Conservation (phyloP, 768 basidiomycete species). For the Russula ochroleuca region DNA sequence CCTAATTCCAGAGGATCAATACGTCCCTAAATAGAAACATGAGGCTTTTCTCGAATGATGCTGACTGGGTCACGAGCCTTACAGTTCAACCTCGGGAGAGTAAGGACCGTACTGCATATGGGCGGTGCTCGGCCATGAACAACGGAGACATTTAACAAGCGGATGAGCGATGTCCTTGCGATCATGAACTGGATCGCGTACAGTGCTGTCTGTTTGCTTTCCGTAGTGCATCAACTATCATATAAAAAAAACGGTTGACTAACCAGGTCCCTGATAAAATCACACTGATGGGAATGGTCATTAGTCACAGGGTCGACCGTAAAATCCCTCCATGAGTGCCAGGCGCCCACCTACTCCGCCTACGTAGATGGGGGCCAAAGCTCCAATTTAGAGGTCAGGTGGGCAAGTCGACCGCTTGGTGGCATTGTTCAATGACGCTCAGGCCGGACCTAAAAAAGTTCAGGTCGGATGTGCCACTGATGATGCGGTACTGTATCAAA, state of each 20-base stretch:
- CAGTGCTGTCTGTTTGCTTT: slow-evolving; percentile 47
- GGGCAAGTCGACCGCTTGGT: slow-evolving; percentile 57
- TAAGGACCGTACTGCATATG: slow-evolving; percentile 59
- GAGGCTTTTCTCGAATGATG: neutral
- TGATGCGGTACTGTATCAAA: slow-evolving; percentile 63
- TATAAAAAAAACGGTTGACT: slow-evolving; percentile 28
- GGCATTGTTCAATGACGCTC: slow-evolving; percentile 65
- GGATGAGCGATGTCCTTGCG: neutral
- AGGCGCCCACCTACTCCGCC: slow-evolving; percentile 57
- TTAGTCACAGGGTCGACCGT: slow-evolving; percentile 61
- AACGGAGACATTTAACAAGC: slow-evolving; percentile 55
- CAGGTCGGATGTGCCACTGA: slow-evolving; percentile 73
- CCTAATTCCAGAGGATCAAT: slow-evolving; percentile 69
- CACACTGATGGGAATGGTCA: slow-evolving; percentile 51
- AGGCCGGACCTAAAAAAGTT: slow-evolving; percentile 62
- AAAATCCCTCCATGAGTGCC: slow-evolving; percentile 38
- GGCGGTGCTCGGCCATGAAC: slow-evolving; percentile 47
- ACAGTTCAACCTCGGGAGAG: slow-evolving; percentile 51
- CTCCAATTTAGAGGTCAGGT: slow-evolving; percentile 71
- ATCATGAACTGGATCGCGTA: slow-evolving; percentile 23
- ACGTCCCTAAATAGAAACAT: slow-evolving; percentile 43
- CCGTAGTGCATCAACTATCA: slow-evolving; percentile 28
- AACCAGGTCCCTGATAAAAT: slow-evolving; percentile 53
- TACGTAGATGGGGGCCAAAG: slow-evolving; percentile 74
- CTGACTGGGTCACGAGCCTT: too few relatives aligned